Percentiles rank a stretch among this genome's conserved stretches.
Conservation (phyloP, 441 rosid species). For the Gossypium gossypioides region DNA sequence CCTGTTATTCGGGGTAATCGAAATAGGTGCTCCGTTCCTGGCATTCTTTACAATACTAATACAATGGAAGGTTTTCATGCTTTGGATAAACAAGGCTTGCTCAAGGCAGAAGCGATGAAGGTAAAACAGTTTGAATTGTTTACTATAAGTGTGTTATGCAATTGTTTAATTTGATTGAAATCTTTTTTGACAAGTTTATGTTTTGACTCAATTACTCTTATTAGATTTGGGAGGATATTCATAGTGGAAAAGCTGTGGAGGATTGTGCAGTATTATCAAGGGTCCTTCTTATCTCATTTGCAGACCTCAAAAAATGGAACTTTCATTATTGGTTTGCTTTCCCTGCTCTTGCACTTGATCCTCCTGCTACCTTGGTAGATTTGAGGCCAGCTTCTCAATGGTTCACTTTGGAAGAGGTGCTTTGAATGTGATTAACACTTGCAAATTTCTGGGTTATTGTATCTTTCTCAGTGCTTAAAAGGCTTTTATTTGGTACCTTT, state of each 20-base stretch:
- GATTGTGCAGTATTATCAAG: conserved; percentile 55
- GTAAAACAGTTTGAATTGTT: conserved; percentile 22
- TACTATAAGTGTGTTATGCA: conserved; percentile 3
- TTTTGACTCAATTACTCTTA: conserved; percentile 9
- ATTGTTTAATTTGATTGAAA: not conserved
- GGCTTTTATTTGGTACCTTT: not conserved
- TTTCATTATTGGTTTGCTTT: conserved; percentile 89
- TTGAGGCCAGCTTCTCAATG: conserved; percentile 70
- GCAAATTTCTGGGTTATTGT: not conserved
- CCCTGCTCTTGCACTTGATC: conserved; percentile 79
- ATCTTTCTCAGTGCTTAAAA: not conserved
- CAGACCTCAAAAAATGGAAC: conserved; percentile 83
- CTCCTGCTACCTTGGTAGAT: conserved; percentile 60
- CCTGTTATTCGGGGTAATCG: conserved; percentile 43
- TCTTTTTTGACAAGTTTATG: not conserved
- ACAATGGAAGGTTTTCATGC: conserved; percentile 59
- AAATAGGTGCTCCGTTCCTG: conserved; percentile 73
- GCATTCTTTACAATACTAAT: conserved; percentile 68
- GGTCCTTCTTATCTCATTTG: conserved; percentile 74
- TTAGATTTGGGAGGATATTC: conserved; percentile 92
- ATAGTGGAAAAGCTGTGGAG: conserved; percentile 63
- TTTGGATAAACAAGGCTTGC: conserved; percentile 56
- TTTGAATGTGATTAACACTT: not conserved
- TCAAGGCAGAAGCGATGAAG: conserved; percentile 65
- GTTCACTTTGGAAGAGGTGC: conserved; percentile 63